Evolutionary conservation across 2,329 filamentous ascomycete genomes (phyloP), one percentile per base, ranked within the genome.

Genomic region (Epichloe typhina): DNA sequence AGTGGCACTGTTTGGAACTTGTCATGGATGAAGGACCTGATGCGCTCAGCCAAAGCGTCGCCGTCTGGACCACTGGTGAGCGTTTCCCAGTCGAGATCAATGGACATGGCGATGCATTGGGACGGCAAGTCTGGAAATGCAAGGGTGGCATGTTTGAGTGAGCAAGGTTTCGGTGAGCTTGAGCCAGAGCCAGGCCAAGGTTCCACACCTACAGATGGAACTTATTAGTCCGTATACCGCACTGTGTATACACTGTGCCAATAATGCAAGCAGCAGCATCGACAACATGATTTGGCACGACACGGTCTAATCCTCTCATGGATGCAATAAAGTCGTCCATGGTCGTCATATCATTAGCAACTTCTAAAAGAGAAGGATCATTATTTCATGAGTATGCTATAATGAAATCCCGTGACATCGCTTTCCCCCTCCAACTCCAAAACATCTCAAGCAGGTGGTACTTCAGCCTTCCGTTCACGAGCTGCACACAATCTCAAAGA

Each of bases 41-140:
- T 95, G 55, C 78, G 79, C 64, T 89, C 84, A 46, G 91, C 89
- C 54, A 96, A 82, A 50, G 81, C 86, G 56, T 83, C 77, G 51
- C 93, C 91, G 68, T 97, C 91, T 46, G 88, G 81, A 31, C 93
- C 93, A 55, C 82, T 83, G 21, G 91, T 97, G 63, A 97, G 80
- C 55, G 85, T 86, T 62, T 93, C 84, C 93, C 93, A 98, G 69
- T 95, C 89, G 66, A 98, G 84, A 64, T 97, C 90, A 72, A 98
- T 91, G 59, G 93, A 97, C 93, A 98, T 98, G 58, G 54, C 54
- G 41, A 49, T 43, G 42, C 40, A 36, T 38, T 17, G 39, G 15
- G 26, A 26, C 26, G 26, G 26, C 26, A 26, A 26, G 26, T 26
- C 26, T 26, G 26, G 26, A 26, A 26, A 26, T 26, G 26, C 26